Evolutionary conservation across 2,329 filamentous ascomycete species (phyloP).

Genomic region (Fusarium cyanostomum): DNA sequence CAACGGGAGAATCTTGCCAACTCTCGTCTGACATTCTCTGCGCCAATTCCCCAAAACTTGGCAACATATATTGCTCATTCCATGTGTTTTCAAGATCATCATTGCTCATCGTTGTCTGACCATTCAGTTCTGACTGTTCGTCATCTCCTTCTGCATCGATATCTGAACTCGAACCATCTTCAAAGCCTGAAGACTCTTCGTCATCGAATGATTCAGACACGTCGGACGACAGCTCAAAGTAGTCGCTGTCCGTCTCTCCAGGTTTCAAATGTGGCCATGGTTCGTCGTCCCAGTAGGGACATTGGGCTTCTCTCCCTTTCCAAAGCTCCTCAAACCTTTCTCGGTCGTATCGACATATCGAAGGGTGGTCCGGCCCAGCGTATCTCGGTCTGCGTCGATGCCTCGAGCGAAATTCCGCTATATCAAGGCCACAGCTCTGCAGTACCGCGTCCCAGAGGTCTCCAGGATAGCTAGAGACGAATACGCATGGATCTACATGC

Average conservation of each 20-base stretch:
- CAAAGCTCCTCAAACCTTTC: not conserved
- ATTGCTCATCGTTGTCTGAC: not conserved
- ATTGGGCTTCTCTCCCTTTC: not conserved
- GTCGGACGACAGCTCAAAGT: not conserved
- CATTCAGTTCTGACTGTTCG: not conserved
- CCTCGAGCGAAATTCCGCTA: not conserved
- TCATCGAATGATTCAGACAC: not conserved
- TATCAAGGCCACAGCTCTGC: constrained; percentile 1
- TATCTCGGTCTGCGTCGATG: not conserved
- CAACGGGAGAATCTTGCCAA: not conserved
- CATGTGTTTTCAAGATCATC: not conserved
- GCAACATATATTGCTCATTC: not conserved
- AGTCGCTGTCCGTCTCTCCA: not conserved
- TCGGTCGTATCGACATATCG: not conserved
- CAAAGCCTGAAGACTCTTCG: not conserved
- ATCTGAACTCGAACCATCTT: not conserved
- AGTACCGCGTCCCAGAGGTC: constrained; percentile 22
- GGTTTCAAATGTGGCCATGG: constrained; percentile 4
- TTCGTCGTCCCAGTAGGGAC: constrained; percentile 7
- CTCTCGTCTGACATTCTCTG: not conserved
- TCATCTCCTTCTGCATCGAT: not conserved
- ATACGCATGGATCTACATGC: rapidly evolving
- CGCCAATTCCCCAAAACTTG: not conserved
- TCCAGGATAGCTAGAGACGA: not conserved
- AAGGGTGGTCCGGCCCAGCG: rapidly evolving